Conservation (phyloP, 305 asterid genomes). For the Fraxinus angustifolia region DNA sequence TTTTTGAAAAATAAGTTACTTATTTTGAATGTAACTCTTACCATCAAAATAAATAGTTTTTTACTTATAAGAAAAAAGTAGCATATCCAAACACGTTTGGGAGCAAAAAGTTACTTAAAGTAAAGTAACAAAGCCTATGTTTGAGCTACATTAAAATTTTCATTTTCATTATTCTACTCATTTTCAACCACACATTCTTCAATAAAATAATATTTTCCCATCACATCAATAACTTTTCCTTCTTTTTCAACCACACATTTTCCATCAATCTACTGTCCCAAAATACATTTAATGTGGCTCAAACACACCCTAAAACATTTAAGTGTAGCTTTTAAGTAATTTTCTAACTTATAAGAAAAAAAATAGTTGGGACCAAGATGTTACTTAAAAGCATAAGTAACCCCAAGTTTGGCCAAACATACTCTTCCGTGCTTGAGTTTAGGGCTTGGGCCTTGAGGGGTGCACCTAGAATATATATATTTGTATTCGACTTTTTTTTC, state of each 20-base stretch:
- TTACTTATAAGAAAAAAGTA: background rate
- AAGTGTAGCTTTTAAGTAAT: background rate
- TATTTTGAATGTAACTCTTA: background rate
- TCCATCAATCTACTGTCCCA: no score
- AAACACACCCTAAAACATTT: background rate
- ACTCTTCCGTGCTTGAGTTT: background rate
- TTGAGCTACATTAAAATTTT: no score
- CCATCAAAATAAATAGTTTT: background rate
- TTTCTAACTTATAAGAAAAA: background rate
- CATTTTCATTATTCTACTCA: no score
- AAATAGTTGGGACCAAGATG: background rate
- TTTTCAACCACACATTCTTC: no score
- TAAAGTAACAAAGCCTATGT: background rate
- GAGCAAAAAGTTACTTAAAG: background rate
- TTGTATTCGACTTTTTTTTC: constrained; percentile 11
- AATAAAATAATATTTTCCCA: no score
- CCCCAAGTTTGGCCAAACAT: background rate
- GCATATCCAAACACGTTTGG: background rate
- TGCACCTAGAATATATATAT: constrained; percentile 4
- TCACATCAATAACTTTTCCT: no score
- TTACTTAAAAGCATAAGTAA: background rate
- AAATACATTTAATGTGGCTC: no score
- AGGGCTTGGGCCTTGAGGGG: background rate
- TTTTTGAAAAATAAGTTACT: background rate
- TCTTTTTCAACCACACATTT: no score